Percentiles rank a stretch among this genome's conserved stretches.
These are phyloP conservation scores for Epipyxis sp. DNA, from an alignment of 108 stramenopile species.

Conservation along the genomic window DNA sequence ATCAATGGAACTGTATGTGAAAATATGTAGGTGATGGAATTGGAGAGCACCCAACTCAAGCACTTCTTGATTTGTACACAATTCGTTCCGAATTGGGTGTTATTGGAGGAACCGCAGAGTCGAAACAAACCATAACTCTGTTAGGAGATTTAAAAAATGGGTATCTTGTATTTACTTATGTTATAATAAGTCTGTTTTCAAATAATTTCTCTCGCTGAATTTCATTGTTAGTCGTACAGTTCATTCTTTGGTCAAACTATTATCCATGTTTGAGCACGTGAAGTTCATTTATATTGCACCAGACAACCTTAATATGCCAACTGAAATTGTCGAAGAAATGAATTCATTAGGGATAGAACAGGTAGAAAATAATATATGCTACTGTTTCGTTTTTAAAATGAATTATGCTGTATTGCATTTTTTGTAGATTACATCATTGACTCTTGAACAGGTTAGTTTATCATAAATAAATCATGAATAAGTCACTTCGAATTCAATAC, in stretches of 20 bases:
- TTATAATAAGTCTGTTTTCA: neutral
- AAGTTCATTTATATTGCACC: slow-evolving; percentile 81
- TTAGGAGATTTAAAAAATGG: slow-evolving; percentile 30
- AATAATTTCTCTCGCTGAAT: neutral
- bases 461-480: slow-evolving; percentile 25
- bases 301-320: slow-evolving; percentile 71
- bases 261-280: slow-evolving; percentile 61
- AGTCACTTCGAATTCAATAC: slow-evolving; percentile 61
- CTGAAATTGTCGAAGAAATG: slow-evolving; percentile 70
- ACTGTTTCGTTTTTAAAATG: too few species aligned
- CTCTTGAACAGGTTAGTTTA: neutral
- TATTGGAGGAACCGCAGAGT: neutral
- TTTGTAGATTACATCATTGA: neutral
- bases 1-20: too few species aligned
- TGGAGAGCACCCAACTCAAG: slow-evolving; percentile 97
- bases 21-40: slow-evolving; percentile 93
- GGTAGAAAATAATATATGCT: too few species aligned
- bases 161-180: slow-evolving; percentile 10
- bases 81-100: slow-evolving; percentile 69
- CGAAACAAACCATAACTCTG: neutral
- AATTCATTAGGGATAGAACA: slow-evolving; percentile 13
- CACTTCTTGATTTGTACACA: slow-evolving; percentile 91
- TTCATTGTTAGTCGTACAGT: slow-evolving; percentile 71
- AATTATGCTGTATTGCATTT: too few species aligned
- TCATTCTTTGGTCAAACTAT: slow-evolving; percentile 81